A percentile compares a stretch with the other conserved stretches of the same genome.
These are phyloP conservation scores for Rhizopogon parksii DNA, from an alignment of 1,284 basidiomycete genomes.

Conservation along the genomic window DNA sequence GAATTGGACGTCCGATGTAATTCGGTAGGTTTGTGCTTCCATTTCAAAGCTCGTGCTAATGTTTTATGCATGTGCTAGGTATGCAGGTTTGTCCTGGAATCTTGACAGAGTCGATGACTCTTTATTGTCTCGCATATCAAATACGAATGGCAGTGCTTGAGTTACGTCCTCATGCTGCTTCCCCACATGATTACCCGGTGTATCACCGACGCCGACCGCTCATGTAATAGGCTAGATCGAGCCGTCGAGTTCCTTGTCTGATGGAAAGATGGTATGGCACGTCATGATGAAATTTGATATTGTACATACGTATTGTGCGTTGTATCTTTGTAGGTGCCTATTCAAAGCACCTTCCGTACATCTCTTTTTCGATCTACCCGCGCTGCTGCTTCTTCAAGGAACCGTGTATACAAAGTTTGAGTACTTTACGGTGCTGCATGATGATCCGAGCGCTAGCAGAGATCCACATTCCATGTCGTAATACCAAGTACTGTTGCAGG, in stretches of 20 bases:
- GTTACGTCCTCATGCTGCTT: not conserved
- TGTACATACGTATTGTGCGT: slow-evolving; percentile 1
- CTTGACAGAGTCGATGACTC: not conserved
- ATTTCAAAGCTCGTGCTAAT: not conserved
- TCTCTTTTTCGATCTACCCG: too few relatives aligned
- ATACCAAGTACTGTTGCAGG: too few relatives aligned
- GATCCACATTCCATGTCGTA: too few relatives aligned
- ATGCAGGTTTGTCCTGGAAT: not conserved
- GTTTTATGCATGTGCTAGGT: not conserved
- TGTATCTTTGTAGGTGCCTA: not conserved
- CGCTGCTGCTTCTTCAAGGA: too few relatives aligned
- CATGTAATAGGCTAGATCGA: not conserved
- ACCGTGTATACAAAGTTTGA: too few relatives aligned
- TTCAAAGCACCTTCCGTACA: too few relatives aligned
- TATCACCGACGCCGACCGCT: not conserved
- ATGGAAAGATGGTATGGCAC: not conserved
- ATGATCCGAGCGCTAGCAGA: too few relatives aligned
- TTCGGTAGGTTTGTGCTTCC: not conserved
- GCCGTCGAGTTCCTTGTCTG: not conserved
- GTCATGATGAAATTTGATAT: not conserved
- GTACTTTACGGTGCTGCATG: too few relatives aligned
- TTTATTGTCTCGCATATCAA: not conserved
- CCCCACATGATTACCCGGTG: not conserved
- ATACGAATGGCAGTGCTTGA: not conserved
- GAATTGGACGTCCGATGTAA: too few relatives aligned